Base-by-base conservation (phyloP, 1,284 basidiomycete genomes). In the Leccinum griseonigrum region DNA sequence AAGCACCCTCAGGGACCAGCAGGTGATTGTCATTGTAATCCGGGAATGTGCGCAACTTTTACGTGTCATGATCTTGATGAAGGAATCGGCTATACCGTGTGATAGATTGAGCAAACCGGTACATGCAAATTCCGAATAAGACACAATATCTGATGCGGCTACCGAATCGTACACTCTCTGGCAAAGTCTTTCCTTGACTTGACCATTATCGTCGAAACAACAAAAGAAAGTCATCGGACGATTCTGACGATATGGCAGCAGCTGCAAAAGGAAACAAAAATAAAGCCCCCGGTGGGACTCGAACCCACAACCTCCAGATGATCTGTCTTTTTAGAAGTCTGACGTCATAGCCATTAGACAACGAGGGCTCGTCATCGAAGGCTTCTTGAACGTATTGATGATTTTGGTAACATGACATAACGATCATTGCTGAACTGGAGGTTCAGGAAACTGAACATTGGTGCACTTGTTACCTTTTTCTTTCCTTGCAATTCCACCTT, bases 331-430 rank as follows among this genome's bases (percentile, higher is more conserved):
- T 62, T 86, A 86, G 85, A 87, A 87, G 85, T 87, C 85, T 87
- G 85, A 86, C 85, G 85, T 86, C 85, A 87, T 87, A 85, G 76
- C 84, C 85, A 85, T 86, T 86, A 87, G 85, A 87, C 85, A 85
- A 87, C 81, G 81, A 79, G 84, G 85, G 84, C 85, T 62, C 71
- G 22, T 4, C 18, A 14, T 1, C 2, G 9, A 5, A 0, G 0
- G 0, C 1, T 4, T 14, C 31, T 11, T 51, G n/a, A 29, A 57
- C 22, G 7, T 55, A 46, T 59, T 50, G 53, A 38, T 1, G 29
- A 13, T 43, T 9, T 3, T 28, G 32, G 14, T 6, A 34, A 40
- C 16, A 14, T 14, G n/a, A 52, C n/a, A 32, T 36, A 18, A 32
- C 28, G 40, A 55, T 22, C 7, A 14, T 11, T 16, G 14, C 34